A percentile compares a stretch with the other conserved stretches of the same genome.
Evolutionary conservation across 75 land plant species (phyloP).

Genomic region (Isoetes taiwanensis): DNA sequence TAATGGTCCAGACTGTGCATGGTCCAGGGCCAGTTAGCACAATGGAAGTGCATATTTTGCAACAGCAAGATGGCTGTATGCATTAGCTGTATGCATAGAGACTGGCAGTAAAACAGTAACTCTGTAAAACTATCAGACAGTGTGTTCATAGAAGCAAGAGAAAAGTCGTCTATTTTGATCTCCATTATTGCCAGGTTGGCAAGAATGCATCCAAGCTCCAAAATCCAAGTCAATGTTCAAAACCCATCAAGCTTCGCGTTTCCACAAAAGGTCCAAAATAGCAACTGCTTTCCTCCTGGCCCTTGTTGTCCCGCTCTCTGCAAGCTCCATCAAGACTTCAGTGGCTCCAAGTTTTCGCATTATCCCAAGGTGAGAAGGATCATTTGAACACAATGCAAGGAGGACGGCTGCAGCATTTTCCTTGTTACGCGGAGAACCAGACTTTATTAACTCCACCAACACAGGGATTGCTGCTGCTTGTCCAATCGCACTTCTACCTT

Average conservation of each 20-base stretch:
- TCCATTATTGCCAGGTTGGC: too few relatives aligned
- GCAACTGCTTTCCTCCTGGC: constrained; percentile 57
- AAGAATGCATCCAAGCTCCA: too few relatives aligned
- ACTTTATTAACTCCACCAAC: constrained; percentile 43
- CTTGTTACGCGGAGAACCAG: constrained; percentile 54
- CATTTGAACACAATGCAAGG: constrained; percentile 37
- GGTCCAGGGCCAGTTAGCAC: too few relatives aligned
- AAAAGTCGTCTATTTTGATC: too few relatives aligned
- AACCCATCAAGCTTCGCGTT: constrained; percentile 23
- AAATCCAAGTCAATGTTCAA: too few relatives aligned
- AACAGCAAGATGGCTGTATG: too few relatives aligned
- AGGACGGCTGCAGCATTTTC: constrained; percentile 71
- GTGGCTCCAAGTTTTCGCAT: constrained; percentile 31
- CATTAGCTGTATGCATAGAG: too few relatives aligned
- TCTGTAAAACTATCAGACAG: too few relatives aligned
- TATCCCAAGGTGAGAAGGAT: constrained; percentile 15
- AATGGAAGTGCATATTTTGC: too few relatives aligned
- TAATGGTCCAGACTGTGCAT: too few relatives aligned
- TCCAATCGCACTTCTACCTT: constrained; percentile 57
- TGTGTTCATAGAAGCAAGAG: too few relatives aligned
- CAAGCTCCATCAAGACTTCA: constrained; percentile 34
- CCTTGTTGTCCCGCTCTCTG: constrained; percentile 51
- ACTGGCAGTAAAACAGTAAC: too few relatives aligned
- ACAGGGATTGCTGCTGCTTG: constrained; percentile 37
- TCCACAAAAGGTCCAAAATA: constrained; percentile 35